A percentile compares a stretch with the other conserved stretches of the same genome.
Conservation (phyloP, 345 rosid species). For the Mallotus nudiflorus region DNA sequence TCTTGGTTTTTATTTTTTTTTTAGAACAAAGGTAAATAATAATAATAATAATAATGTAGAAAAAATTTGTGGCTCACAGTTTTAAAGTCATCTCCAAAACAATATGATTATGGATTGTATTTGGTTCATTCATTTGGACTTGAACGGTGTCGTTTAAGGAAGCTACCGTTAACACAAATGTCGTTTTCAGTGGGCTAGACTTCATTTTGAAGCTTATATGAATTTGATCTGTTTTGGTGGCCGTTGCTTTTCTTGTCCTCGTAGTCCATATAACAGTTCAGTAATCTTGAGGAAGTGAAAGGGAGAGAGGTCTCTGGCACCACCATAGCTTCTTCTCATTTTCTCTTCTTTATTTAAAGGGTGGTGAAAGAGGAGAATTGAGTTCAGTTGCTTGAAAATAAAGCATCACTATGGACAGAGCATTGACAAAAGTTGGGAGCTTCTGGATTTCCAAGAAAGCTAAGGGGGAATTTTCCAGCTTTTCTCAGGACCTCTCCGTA, state of each 20-base stretch:
- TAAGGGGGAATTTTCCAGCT: constrained; percentile 78
- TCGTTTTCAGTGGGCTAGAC: not conserved
- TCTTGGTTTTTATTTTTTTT: too few species aligned
- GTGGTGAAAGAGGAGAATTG: too few species aligned
- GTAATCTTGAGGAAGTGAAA: not conserved
- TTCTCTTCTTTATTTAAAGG: too few species aligned
- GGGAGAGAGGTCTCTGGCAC: not conserved
- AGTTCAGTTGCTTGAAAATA: not conserved
- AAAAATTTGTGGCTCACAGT: too few species aligned
- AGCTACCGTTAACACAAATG: not conserved
- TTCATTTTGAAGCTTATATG: not conserved
- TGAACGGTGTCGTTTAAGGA: not conserved
- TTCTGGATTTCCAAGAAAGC: constrained; percentile 96
- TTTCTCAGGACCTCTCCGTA: constrained; percentile 76
- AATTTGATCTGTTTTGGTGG: not conserved
- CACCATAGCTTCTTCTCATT: too few species aligned
- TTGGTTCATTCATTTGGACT: too few species aligned
- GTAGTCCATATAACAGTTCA: too few species aligned
- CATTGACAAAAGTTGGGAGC: constrained; percentile 72
- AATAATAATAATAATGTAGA: too few species aligned
- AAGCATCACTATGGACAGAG: constrained; percentile 68
- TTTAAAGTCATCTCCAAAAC: too few species aligned
- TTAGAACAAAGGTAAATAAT: too few species aligned
- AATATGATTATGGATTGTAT: too few species aligned
- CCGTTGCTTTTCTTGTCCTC: not conserved